Evolutionary conservation across 371 early-diverging fungal genomes (phyloP).

Genomic region (Mucor lusitanicus): DNA sequence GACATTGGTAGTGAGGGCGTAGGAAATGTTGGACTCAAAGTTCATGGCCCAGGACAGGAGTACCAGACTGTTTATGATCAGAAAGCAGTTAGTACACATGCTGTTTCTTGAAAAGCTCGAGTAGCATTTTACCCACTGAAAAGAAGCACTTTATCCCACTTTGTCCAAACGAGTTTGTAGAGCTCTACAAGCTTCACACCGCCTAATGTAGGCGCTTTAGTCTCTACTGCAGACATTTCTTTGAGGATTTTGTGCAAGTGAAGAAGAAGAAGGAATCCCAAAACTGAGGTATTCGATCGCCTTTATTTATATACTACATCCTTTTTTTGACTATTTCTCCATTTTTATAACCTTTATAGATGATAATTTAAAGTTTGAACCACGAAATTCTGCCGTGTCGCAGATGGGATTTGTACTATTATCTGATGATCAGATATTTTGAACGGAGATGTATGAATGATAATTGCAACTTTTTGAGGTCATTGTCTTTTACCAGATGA

Average conservation of each 20-base stretch:
- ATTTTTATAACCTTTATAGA: not conserved
- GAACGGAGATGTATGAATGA: not conserved
- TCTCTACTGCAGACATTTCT: not conserved
- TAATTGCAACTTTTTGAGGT: too few relatives aligned
- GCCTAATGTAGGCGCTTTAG: not conserved
- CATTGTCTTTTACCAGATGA: not conserved
- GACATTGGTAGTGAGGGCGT: conserved; percentile 7
- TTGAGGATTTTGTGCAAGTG: not conserved
- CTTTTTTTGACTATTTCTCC: not conserved
- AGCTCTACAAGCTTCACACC: conserved; percentile 28
- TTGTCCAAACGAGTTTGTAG: conserved; percentile 28
- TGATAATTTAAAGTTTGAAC: not conserved
- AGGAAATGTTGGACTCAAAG: conserved; percentile 27
- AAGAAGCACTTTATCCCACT: conserved; percentile 16
- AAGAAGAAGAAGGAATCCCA: not conserved
- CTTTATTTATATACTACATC: not conserved
- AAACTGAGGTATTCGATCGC: not conserved
- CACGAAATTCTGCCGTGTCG: not conserved
- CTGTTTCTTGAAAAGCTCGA: not conserved
- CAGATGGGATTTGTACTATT: not conserved
- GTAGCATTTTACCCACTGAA: conserved; percentile 20
- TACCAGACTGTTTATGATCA: conserved; percentile 13
- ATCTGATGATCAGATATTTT: conserved; percentile 26
- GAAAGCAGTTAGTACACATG: not conserved
- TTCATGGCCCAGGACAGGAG: conserved; percentile 29